These are phyloP conservation scores for Paramecium pentaurelia DNA, from an alignment of 73 alveolate species.

Conservation along the genomic window DNA sequence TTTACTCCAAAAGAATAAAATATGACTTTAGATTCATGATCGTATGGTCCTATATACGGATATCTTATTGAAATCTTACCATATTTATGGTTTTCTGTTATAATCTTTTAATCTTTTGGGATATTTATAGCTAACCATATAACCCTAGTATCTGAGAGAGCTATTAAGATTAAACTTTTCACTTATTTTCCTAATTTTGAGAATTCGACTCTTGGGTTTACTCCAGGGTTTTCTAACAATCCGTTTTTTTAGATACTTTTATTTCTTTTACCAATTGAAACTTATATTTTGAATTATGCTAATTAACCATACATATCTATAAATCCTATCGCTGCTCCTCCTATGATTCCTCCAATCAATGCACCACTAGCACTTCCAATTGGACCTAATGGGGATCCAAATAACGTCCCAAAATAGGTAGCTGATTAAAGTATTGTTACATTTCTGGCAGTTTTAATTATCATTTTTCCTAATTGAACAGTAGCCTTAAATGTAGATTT, in stretches of 20 bases:
- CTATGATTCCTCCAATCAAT: neutral
- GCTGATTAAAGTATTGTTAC: neutral
- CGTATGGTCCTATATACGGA: neutral
- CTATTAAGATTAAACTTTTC: neutral
- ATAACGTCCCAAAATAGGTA: neutral
- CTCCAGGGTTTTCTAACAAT: neutral
- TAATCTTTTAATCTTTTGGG: neutral
- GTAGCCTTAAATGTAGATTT: too few species aligned
- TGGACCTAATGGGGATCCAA: neutral
- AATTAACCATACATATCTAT: too few species aligned
- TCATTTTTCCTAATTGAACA: too few species aligned
- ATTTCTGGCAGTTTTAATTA: too few species aligned
- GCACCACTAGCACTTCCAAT: neutral
- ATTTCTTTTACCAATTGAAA: neutral
- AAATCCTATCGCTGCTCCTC: neutral
- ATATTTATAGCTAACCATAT: neutral
- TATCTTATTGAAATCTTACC: neutral
- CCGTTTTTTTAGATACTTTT: neutral
- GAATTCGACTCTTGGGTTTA: neutral
- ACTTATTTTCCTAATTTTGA: neutral
- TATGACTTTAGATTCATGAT: neutral
- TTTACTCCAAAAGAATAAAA: neutral
- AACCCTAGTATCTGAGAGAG: neutral
- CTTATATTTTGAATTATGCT: neutral
- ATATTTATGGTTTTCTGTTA: neutral